Evolutionary conservation across 2,329 filamentous ascomycete genomes (phyloP).

Genomic region (Bipolaris sorokiniana): DNA sequence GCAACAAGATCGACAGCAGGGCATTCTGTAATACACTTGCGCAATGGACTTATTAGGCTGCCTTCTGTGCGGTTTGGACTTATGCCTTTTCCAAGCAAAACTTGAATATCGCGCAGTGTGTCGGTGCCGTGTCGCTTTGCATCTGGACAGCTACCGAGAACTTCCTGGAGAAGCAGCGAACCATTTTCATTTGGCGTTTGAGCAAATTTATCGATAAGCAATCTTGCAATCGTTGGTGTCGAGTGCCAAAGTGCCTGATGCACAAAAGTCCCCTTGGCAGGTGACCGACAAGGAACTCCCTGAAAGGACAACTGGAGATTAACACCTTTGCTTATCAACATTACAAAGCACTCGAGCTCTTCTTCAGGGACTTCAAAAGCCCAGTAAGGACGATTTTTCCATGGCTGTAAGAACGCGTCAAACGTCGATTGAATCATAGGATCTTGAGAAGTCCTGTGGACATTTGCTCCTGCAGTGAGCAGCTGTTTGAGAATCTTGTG

Average conservation of each 20-base stretch:
- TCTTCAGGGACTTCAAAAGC: constrained; percentile 21
- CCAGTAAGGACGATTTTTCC: constrained; percentile 37
- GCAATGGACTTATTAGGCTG: constrained; percentile 30
- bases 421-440: constrained; percentile 27
- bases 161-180: constrained; percentile 34
- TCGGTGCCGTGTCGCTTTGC: constrained; percentile 41
- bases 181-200: constrained; percentile 22
- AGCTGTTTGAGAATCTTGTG: constrained; percentile 38
- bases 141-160: constrained; percentile 39
- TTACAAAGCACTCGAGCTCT: constrained; percentile 37
- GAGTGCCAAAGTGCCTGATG: constrained; percentile 46
- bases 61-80: constrained; percentile 32
- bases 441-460: constrained; percentile 27
- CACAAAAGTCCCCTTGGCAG: constrained; percentile 29
- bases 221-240: constrained; percentile 30
- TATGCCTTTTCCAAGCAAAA: constrained; percentile 35
- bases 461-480: constrained; percentile 38
- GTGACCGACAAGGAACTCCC: constrained; percentile 32
- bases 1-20: constrained; percentile 37
- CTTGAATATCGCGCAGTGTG: constrained; percentile 39
- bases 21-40: constrained; percentile 35
- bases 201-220: constrained; percentile 31
- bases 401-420: constrained; percentile 39
- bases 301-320: constrained; percentile 29
- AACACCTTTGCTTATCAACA: constrained; percentile 36